Evolutionary conservation across 2,329 filamentous ascomycete species (phyloP), one percentile per base, ranked within the genome.

Genomic region (Macrophomina phaseolina): DNA sequence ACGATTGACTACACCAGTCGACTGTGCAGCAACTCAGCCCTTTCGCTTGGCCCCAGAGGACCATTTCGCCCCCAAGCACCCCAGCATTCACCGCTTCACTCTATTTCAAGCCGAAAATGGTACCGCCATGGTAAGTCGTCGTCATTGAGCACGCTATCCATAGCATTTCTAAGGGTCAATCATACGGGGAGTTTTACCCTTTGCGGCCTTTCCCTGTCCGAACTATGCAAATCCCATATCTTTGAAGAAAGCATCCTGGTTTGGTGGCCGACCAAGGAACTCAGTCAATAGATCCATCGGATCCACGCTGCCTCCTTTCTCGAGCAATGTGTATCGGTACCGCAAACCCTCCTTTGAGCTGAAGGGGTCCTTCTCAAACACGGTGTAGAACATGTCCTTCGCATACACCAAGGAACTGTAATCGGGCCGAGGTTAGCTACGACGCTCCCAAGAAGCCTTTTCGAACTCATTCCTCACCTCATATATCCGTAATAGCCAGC

Each of bases 311-410:
- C 91, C 92, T 45, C 92, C 92, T 70, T 87, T 88, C 81, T 94
- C 90, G 4, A 94, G 81, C 30, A 95, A 91, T 0, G 87, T 91
- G 77, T 93, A 89, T 65, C 92, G 85, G 80, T 94, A 95, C 67
- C 91, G 81, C 12, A 91, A 84, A 1, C 92, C 92, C 75, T 93
- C 87, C 70, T 85, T 86, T 38, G 83, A 84, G 76, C 93, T 86
- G 91, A 94, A 93, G 0, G 92, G 92, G 75, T 94, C 84, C 71
- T 86, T 83, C 81, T 90, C 89, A 81, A 95, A 95, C 52, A 91
- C 89, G 0, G 86, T 86, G 79, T 92, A 89, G 83, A 94, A 95
- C 91, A 95, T 94, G 78, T 95, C 92, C 34, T 90, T 86, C 32
- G 89, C 91, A 80, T 94, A 94, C n/a, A 94, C 92, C 77, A 92